Base-by-base conservation (phyloP, 495 filamentous ascomycete species). In the Xanthoparmelia taractica region DNA sequence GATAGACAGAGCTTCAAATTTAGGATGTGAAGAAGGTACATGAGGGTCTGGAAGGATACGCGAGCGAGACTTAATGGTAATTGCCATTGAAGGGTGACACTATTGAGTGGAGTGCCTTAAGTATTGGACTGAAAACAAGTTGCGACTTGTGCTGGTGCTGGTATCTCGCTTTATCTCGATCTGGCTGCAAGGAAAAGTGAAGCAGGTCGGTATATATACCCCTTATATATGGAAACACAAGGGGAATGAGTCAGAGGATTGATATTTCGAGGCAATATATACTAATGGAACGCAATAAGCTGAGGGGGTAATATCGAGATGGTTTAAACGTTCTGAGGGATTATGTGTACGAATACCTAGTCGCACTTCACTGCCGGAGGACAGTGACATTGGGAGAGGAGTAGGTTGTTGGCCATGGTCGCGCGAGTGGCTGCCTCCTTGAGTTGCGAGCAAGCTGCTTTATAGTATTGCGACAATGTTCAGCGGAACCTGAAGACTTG, bases 401-500 rank as follows among this genome's bases (percentile, higher is more conserved):
- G 43, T 43, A 34, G 23, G 37, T 5, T 25, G 31, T n/a, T 50
- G 6, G 61, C 54, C 61, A 63, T 63, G 31, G 54, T 41, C 45
- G 31, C 41, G 25, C 40, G 33, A n/a, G 38, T 47, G 54, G 54
- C 54, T 36, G 31, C 54, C 52, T 37, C 18, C 37, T 56, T 23
- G 25, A 50, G 61, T 38, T n/a, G 57, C 31, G 8, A 41, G 29
- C 29, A 5, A 57, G 25, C 54, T 63, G 33, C 18, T 47, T 20
- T 63, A n/a, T n/a, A n/a, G n/a, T n/a, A n/a, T n/a, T n/a, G n/a
- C n/a, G n/a, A n/a, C n/a, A n/a, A n/a, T n/a, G n/a, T n/a, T n/a
- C n/a, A n/a, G n/a, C n/a, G n/a, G n/a, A n/a, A 57, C 61, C 61
- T 38, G 50, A 57, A 57, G 45, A 48, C 45, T n/a, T 25, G 45